phyloP scores from a whole-genome alignment of 2,329 filamentous ascomycete species.

The Aspergillus tubingensis region DNA sequence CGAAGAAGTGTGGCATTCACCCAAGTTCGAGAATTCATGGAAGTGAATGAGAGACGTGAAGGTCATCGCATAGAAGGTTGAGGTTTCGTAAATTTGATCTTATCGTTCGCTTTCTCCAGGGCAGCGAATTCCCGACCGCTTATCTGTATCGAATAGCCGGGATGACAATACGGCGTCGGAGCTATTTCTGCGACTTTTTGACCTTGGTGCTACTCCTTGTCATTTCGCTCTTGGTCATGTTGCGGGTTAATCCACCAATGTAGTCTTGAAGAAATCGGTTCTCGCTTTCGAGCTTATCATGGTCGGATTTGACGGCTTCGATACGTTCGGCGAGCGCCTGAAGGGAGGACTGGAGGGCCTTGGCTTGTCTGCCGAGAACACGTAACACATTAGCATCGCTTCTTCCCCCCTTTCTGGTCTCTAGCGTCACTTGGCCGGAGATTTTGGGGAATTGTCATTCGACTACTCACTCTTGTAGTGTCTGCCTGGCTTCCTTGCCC shows the following conservation, averaged over 20 bases:
- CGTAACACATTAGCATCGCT: background rate
- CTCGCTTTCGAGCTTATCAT: constrained; percentile 94
- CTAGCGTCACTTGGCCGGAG: background rate
- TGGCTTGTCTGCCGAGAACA: constrained; percentile 68
- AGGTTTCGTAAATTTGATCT: constrained; percentile 11
- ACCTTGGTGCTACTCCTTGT: constrained; percentile 54
- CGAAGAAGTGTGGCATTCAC: background rate
- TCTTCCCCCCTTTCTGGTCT: background rate
- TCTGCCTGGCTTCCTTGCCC: constrained; percentile 74
- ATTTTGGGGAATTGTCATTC: background rate
- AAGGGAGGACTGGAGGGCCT: constrained; percentile 83
- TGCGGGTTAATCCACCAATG: constrained; percentile 91
- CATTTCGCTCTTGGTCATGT: constrained; percentile 59
- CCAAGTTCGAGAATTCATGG: constrained; percentile 3
- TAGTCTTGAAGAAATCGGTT: constrained; percentile 98
- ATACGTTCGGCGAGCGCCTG: constrained; percentile 89
- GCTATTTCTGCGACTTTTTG: constrained; percentile 49
- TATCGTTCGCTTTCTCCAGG: constrained; percentile 20
- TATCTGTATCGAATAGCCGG: constrained; percentile 13
- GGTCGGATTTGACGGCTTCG: constrained; percentile 89
- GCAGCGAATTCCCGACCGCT: constrained; percentile 17
- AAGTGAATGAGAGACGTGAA: constrained; percentile 1
- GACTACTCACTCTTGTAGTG: constrained; percentile 60
- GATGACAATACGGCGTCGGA: constrained; percentile 4
- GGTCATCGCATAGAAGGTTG: constrained; percentile 1